These are phyloP conservation scores for Xylaria sp. DNA, from an alignment of 2,329 filamentous ascomycete genomes.

Conservation along the genomic window DNA sequence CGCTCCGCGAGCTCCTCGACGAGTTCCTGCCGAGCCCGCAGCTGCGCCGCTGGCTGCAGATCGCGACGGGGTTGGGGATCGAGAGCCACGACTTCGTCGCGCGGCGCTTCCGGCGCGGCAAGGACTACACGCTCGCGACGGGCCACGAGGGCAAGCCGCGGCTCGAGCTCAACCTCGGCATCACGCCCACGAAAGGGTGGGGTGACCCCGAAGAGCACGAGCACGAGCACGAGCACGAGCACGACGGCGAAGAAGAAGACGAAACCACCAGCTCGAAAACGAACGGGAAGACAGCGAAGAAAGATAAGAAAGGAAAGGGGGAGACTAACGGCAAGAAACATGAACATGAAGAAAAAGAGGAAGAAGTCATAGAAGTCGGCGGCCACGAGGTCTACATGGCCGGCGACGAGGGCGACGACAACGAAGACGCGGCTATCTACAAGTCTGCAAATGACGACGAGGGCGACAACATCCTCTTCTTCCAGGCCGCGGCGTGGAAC, in stretches of 20 bases:
- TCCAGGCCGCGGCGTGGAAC: slow-evolving; percentile 81
- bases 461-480: slow-evolving; percentile 76
- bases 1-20: slow-evolving; percentile 82
- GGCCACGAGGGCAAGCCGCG: slow-evolving; percentile 81
- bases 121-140: slow-evolving; percentile 94
- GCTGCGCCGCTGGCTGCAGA: slow-evolving; percentile 89
- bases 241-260: slow-evolving; percentile 58
- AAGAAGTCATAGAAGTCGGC: slow-evolving; percentile 68
- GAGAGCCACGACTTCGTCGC: slow-evolving; percentile 82
- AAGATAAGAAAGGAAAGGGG: slow-evolving; percentile 43
- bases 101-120: slow-evolving; percentile 84
- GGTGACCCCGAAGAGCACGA: slow-evolving; percentile 72
- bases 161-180: slow-evolving; percentile 85
- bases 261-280: slow-evolving; percentile 47
- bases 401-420: slow-evolving; percentile 74
- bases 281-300: slow-evolving; percentile 53
- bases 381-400: slow-evolving; percentile 96
- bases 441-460: slow-evolving; percentile 81
- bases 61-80: slow-evolving; percentile 80
- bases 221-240: neutral
- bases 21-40: slow-evolving; percentile 84
- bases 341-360: slow-evolving; percentile 49
- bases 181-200: slow-evolving; percentile 90
- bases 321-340: slow-evolving; percentile 50
- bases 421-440: slow-evolving; percentile 88